Percentiles rank a stretch among this genome's conserved stretches.
These are phyloP conservation scores for Cercospora berteroae DNA, from an alignment of 2,329 filamentous ascomycete species.

Conservation along the genomic window DNA sequence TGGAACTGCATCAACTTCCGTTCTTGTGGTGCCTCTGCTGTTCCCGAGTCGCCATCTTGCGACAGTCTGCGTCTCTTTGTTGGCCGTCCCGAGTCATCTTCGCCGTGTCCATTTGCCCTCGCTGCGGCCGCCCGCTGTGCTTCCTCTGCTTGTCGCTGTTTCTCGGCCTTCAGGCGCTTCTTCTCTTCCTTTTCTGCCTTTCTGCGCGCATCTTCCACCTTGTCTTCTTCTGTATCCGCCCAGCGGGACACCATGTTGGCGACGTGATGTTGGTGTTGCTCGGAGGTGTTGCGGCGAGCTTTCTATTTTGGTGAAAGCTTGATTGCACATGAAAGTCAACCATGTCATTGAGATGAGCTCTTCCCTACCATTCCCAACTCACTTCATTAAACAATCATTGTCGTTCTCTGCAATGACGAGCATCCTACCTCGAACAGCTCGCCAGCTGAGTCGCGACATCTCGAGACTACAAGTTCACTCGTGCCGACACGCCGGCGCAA, in stretches of 20 bases:
- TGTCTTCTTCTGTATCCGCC: conserved; percentile 81
- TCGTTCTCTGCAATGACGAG: conserved; percentile 29
- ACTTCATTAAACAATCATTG: neutral
- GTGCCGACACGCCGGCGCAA: conserved; percentile 35
- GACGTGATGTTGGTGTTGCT: conserved; percentile 3
- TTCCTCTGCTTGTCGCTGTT: conserved; percentile 66
- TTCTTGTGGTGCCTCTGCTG: conserved; percentile 39
- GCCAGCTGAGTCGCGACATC: conserved; percentile 26
- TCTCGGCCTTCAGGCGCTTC: conserved; percentile 78
- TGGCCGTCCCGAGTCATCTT: conserved; percentile 42
- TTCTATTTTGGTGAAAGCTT: neutral
- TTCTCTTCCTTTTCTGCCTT: conserved; percentile 87
- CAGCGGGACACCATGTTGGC: conserved; percentile 65
- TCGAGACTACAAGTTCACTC: neutral
- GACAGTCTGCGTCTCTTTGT: conserved; percentile 63
- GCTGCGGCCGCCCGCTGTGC: conserved; percentile 37
- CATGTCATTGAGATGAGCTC: conserved; percentile 7
- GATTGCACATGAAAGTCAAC: conserved; percentile 6
- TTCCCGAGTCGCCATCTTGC: conserved; percentile 42
- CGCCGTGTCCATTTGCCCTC: conserved; percentile 28
- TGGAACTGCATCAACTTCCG: conserved; percentile 70
- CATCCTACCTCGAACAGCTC: conserved; percentile 28
- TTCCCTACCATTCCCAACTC: neutral
- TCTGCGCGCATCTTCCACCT: conserved; percentile 66
- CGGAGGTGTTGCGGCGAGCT: conserved; percentile 8